Evolutionary conservation across 495 filamentous ascomycete species (phyloP).

Genomic region (Aspergillus avenaceus): DNA sequence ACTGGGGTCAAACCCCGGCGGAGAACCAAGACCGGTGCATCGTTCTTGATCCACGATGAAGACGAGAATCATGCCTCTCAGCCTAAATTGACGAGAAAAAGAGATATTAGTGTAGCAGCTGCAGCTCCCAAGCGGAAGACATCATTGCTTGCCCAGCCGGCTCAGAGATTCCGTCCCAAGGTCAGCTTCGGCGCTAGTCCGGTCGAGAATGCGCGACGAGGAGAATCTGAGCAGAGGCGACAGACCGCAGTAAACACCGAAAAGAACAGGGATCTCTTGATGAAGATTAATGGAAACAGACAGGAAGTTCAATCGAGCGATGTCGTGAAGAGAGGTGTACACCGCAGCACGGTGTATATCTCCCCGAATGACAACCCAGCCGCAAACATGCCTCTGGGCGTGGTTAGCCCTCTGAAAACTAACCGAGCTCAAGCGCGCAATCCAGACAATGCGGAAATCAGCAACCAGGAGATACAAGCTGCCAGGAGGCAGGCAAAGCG

Average conservation of each 20-base stretch:
- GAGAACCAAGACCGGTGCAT: constrained; percentile 17
- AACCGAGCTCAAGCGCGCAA: constrained; percentile 2
- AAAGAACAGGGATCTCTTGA: constrained; percentile 13
- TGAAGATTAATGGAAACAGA: constrained; percentile 10
- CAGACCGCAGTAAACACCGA: neutral
- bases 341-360: constrained; percentile 38
- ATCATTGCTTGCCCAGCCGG: constrained; percentile 38
- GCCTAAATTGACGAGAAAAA: constrained; percentile 11
- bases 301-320: constrained; percentile 4
- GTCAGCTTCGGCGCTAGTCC: constrained; percentile 23
- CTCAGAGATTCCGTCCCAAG: constrained; percentile 38
- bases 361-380: constrained; percentile 39
- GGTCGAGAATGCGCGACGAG: constrained; percentile 7
- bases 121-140: constrained; percentile 21
- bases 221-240: constrained; percentile 5
- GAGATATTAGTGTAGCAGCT: constrained; percentile 7
- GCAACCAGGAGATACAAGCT: constrained; percentile 22
- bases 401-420: constrained; percentile 34
- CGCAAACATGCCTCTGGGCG: constrained; percentile 38
- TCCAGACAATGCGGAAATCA: constrained; percentile 18
- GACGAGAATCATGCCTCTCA: constrained; percentile 9
- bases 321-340: constrained; percentile 25
- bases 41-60: constrained; percentile 36
- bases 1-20: constrained; percentile 30
- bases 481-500: constrained; percentile 23